These are phyloP conservation scores for Cochlearia excelsa DNA, from an alignment of 345 rosid genomes.

Conservation along the genomic window DNA sequence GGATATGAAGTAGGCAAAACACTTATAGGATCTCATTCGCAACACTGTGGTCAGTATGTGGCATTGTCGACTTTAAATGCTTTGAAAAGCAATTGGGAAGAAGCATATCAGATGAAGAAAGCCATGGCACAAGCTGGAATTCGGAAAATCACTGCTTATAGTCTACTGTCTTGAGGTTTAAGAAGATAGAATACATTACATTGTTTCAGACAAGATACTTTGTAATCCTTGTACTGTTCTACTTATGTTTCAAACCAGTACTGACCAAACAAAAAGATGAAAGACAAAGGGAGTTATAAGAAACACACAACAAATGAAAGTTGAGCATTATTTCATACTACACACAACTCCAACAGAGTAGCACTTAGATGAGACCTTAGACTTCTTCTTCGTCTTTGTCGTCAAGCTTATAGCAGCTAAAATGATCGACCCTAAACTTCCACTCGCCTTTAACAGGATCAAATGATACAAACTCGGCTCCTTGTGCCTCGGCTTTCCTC, in stretches of 20 bases:
- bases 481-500: constrained; percentile 86
- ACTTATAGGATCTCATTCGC: constrained; percentile 50
- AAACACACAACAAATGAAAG: constrained; percentile 19
- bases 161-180: constrained; percentile 30
- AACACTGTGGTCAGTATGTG: constrained; percentile 50
- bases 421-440: constrained; percentile 87
- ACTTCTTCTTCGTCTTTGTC: constrained; percentile 44
- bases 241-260: no score
- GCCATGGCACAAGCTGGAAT: no score
- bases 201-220: neutral
- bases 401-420: constrained; percentile 61
- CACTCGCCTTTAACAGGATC: constrained; percentile 86
- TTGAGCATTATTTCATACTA: constrained; percentile 18
- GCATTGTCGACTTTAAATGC: constrained; percentile 52
- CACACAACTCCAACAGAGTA: constrained; percentile 18
- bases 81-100: constrained; percentile 45
- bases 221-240: neutral
- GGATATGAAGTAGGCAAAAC: constrained; percentile 49
- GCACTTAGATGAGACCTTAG: constrained; percentile 21
- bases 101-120: neutral
- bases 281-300: neutral
- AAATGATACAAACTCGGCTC: constrained; percentile 81
- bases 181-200: neutral
- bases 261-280: neutral
- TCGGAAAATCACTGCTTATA: constrained; percentile 47